These are phyloP conservation scores for Kwoniella shivajii DNA, from an alignment of 1,284 basidiomycete genomes.

Conservation along the genomic window DNA sequence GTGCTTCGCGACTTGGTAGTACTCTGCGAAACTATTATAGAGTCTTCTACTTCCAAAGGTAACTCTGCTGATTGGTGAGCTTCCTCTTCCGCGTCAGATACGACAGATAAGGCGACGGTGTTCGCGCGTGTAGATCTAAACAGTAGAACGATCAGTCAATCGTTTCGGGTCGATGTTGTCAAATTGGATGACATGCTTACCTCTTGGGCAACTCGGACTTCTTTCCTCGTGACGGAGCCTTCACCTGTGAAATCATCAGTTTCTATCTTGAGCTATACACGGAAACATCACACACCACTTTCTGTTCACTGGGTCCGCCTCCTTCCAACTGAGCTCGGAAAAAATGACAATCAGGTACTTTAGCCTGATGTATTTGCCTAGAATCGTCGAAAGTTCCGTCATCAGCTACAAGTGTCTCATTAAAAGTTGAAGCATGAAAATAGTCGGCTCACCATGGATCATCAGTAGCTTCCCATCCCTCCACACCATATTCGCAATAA, in stretches of 20 bases:
- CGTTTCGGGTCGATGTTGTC: background rate
- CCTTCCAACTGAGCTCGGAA: constrained; percentile 35
- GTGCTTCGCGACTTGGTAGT: constrained; percentile 13
- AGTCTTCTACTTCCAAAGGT: constrained; percentile 13
- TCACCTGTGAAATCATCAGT: too few species aligned
- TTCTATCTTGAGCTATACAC: too few species aligned
- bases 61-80: constrained; percentile 3
- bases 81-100: constrained; percentile 12
- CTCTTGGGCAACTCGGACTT: constrained; percentile 15
- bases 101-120: constrained; percentile 8
- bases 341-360: constrained; percentile 47
- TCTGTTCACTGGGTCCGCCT: constrained; percentile 1
- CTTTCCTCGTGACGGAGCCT: constrained; percentile 6
- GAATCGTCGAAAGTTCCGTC: background rate
- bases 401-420: too few species aligned
- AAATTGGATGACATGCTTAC: constrained; percentile 4
- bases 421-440: constrained; percentile 10
- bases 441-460: constrained; percentile 63
- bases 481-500: constrained; percentile 71
- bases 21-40: constrained; percentile 1
- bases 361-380: constrained; percentile 42
- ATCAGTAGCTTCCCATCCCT: constrained; percentile 77
- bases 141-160: background rate
- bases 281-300: constrained; percentile 14
- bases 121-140: constrained; percentile 20